These are phyloP conservation scores for Thalassiosira hispida DNA, from an alignment of 352 stramenopile genomes.

Conservation along the genomic window DNA sequence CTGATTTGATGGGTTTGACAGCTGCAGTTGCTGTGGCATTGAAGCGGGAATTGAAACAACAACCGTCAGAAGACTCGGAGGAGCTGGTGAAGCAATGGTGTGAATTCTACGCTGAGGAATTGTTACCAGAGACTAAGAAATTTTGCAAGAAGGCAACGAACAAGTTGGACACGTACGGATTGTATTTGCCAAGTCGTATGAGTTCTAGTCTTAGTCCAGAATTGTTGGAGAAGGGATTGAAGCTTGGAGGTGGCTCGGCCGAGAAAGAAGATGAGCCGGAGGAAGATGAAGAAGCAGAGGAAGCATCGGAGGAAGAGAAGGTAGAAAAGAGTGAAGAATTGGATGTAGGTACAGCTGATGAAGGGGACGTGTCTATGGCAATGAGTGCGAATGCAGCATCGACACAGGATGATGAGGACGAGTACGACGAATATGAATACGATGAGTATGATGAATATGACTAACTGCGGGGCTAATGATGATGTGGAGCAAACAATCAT, in stretches of 20 bases:
- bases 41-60: constrained; percentile 71
- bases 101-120: constrained; percentile 81
- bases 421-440: constrained; percentile 60
- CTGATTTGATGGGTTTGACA: constrained; percentile 80
- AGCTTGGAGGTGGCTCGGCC: constrained; percentile 45
- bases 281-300: constrained; percentile 39
- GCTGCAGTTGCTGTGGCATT: constrained; percentile 70
- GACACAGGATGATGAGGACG: constrained; percentile 42
- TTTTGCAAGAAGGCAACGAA: constrained; percentile 82
- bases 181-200: constrained; percentile 83
- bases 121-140: constrained; percentile 76
- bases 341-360: constrained; percentile 20
- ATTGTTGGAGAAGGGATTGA: constrained; percentile 80
- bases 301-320: constrained; percentile 47
- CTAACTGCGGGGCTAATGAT: too few species aligned
- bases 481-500: too few species aligned
- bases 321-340: constrained; percentile 42
- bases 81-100: constrained; percentile 80
- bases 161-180: constrained; percentile 81
- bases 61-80: constrained; percentile 51
- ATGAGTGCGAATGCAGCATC: constrained; percentile 39
- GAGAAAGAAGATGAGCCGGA: constrained; percentile 39
- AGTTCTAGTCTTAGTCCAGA: constrained; percentile 71
- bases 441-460: constrained; percentile 62
- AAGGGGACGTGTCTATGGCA: constrained; percentile 46